A percentile compares a stretch with the other conserved stretches of the same genome.
phyloP scores from a whole-genome alignment of 2,329 filamentous ascomycete genomes.

The Botrytis squamosa region DNA sequence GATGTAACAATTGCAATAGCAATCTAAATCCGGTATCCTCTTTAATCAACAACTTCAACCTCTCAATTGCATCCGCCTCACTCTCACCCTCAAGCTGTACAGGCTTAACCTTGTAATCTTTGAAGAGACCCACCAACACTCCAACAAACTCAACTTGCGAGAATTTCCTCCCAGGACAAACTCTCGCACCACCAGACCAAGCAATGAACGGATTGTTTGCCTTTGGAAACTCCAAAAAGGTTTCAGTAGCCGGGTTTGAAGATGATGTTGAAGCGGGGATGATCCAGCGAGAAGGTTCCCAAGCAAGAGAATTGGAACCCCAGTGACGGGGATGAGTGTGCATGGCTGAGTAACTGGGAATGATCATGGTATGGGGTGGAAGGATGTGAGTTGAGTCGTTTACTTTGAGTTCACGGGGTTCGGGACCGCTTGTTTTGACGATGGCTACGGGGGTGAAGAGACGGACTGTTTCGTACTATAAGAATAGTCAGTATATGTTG shows the following conservation, averaged over 20 bases:
- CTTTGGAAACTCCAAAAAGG: neutral
- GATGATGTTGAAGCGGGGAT: neutral
- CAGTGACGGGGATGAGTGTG: constrained; percentile 12
- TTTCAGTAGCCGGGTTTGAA: neutral
- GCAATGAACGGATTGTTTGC: neutral
- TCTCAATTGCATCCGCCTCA: neutral
- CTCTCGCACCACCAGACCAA: neutral
- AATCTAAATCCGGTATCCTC: neutral
- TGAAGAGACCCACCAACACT: neutral
- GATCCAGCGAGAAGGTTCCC: constrained; percentile 14
- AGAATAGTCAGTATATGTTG: neutral
- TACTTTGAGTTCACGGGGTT: neutral
- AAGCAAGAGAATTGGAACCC: constrained; percentile 7
- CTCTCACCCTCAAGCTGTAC: constrained; percentile 2
- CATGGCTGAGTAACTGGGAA: constrained; percentile 14
- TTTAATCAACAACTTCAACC: neutral
- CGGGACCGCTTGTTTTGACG: neutral
- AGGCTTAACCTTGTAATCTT: neutral
- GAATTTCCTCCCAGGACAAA: neutral
- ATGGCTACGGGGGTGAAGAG: constrained; percentile 14
- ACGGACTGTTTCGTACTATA: constrained; percentile 14
- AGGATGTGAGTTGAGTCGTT: neutral
- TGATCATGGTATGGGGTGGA: constrained; percentile 2
- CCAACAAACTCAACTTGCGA: constrained; percentile 12
- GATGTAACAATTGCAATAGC: constrained; percentile 1